These are phyloP conservation scores for Sungouiella blattae DNA, from an alignment of 805 yeast genomes.

Conservation along the genomic window DNA sequence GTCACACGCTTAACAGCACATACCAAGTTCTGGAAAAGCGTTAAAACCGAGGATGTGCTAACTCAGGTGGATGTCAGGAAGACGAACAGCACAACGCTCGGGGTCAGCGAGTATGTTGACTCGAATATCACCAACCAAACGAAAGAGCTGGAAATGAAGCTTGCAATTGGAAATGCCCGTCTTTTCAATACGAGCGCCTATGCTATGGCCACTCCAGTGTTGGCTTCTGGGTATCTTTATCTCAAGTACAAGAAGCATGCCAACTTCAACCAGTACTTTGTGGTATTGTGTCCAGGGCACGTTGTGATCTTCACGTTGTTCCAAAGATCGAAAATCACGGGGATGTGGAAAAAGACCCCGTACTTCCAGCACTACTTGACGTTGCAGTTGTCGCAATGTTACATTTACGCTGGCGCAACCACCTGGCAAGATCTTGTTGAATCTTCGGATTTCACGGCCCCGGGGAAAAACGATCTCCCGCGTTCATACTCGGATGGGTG, in stretches of 20 bases:
- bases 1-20: slow-evolving; percentile 44
- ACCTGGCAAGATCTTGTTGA: slow-evolving; percentile 55
- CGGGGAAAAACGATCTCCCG: slow-evolving; percentile 61
- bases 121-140: slow-evolving; percentile 44
- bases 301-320: slow-evolving; percentile 54
- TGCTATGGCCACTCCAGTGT: slow-evolving; percentile 56
- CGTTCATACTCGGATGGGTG: slow-evolving; percentile 79
- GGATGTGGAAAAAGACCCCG: slow-evolving; percentile 41
- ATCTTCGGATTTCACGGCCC: slow-evolving; percentile 44
- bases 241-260: slow-evolving; percentile 69
- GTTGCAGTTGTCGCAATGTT: slow-evolving; percentile 64
- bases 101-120: slow-evolving; percentile 55
- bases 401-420: slow-evolving; percentile 68
- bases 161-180: slow-evolving; percentile 35
- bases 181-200: slow-evolving; percentile 55
- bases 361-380: slow-evolving; percentile 53
- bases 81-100: slow-evolving; percentile 44
- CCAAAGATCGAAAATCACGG: slow-evolving; percentile 44
- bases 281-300: slow-evolving; percentile 67
- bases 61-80: slow-evolving; percentile 35
- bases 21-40: slow-evolving; percentile 54
- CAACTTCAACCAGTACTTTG: slow-evolving; percentile 58
- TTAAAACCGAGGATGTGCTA: slow-evolving; percentile 39
- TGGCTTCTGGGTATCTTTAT: slow-evolving; percentile 64
- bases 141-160: not conserved